Conservation (phyloP, 768 basidiomycete species). For the Coprinopsis strossmayeri region DNA sequence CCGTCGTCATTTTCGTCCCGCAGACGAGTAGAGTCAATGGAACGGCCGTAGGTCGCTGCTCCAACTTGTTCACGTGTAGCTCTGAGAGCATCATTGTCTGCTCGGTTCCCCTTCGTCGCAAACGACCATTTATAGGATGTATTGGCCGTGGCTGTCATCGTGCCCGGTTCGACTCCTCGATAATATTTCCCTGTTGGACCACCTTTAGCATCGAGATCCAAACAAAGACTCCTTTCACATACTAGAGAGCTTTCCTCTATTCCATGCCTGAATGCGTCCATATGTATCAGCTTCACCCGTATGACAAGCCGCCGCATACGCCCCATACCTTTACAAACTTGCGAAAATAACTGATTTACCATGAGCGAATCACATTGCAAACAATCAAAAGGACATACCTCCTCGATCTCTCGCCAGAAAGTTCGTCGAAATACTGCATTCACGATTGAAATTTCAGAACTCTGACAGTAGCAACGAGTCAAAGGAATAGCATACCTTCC, state of each 20-base stretch:
- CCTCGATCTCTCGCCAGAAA: conserved; percentile 76
- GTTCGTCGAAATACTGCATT: conserved; percentile 75
- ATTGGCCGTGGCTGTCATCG: conserved; percentile 53
- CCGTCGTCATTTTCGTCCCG: conserved; percentile 3
- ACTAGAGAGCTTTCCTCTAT: conserved; percentile 70
- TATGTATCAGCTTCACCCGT: background rate
- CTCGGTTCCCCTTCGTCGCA: conserved; percentile 55
- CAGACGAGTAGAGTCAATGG: too few species aligned
- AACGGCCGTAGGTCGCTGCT: conserved; percentile 35
- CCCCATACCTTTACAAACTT: conserved; percentile 77
- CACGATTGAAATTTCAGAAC: background rate
- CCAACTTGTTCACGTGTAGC: conserved; percentile 54
- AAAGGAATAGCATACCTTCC: conserved; percentile 40
- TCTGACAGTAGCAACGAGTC: background rate
- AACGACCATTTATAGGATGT: conserved; percentile 90
- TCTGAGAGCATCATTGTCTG: conserved; percentile 53
- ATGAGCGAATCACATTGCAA: conserved; percentile 23
- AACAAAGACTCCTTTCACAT: conserved; percentile 14
- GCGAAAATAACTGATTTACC: conserved; percentile 67
- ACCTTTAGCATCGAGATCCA: background rate
- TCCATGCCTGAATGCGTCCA: conserved; percentile 56
- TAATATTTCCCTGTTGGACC: conserved; percentile 26
- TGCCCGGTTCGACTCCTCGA: conserved; percentile 49
- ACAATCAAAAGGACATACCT: conserved; percentile 37
- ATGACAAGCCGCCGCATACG: conserved; percentile 3